Evolutionary conservation across 2,329 filamentous ascomycete species (phyloP).

Genomic region (Allantophomopsis lycopodina): DNA sequence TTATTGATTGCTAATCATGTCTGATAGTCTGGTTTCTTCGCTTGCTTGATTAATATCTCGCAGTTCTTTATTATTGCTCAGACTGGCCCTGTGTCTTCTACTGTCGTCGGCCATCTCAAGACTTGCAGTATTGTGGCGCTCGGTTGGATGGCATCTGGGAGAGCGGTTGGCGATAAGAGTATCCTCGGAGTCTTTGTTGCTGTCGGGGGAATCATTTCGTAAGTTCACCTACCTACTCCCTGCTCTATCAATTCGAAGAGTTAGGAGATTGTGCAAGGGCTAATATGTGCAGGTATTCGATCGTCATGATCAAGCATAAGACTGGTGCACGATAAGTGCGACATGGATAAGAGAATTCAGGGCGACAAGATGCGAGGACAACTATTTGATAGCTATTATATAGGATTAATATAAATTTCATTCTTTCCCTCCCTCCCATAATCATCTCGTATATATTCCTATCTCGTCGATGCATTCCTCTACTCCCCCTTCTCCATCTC

Average conservation of each 20-base stretch:
- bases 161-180: conserved; percentile 40
- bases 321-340: neutral
- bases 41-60: conserved; percentile 50
- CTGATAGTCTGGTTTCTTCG: conserved; percentile 43
- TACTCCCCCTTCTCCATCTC: too few relatives aligned
- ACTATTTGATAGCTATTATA: too few relatives aligned
- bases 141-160: conserved; percentile 42
- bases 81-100: conserved; percentile 49
- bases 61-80: conserved; percentile 49
- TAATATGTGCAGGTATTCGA: conserved; percentile 26
- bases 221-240: conserved; percentile 21
- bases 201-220: conserved; percentile 42
- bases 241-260: neutral
- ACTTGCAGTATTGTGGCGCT: conserved; percentile 51
- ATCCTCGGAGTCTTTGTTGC: conserved; percentile 40
- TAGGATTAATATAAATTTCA: too few relatives aligned
- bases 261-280: neutral
- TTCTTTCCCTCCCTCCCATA: too few relatives aligned
- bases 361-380: too few relatives aligned
- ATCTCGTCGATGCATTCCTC: too few relatives aligned
- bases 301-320: conserved; percentile 31
- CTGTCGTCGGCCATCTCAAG: conserved; percentile 52
- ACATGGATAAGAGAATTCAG: too few relatives aligned
- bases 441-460: too few relatives aligned
- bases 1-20: conserved; percentile 4